Percentiles rank a stretch among this genome's conserved stretches.
Evolutionary conservation across 768 basidiomycete genomes (phyloP).

Genomic region (Russula olivacea): DNA sequence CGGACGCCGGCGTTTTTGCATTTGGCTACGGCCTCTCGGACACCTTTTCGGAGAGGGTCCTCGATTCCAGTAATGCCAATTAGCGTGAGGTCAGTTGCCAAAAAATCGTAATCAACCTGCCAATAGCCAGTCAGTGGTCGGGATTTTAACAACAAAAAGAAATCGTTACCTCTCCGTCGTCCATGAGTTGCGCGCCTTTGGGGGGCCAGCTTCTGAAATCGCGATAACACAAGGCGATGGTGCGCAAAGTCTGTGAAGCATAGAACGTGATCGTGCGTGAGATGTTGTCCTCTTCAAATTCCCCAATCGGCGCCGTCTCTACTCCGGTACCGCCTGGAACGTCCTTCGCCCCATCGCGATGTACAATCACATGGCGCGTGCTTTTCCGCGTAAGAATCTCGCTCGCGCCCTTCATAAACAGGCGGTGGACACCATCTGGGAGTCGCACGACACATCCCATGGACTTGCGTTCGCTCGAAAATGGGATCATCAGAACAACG

Average conservation of each 20-base stretch:
- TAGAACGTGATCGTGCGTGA: constrained; percentile 94
- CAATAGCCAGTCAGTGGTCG: neutral
- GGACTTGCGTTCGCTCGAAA: constrained; percentile 87
- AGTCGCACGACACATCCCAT: constrained; percentile 86
- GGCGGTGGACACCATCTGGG: constrained; percentile 49
- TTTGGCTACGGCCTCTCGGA: constrained; percentile 79
- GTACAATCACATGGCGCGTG: constrained; percentile 64
- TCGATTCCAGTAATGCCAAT: constrained; percentile 93
- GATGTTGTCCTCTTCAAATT: constrained; percentile 73
- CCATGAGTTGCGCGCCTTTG: constrained; percentile 34
- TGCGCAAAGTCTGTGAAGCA: constrained; percentile 91
- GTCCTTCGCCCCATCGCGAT: constrained; percentile 30
- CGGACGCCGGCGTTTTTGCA: constrained; percentile 86
- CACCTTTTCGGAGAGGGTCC: constrained; percentile 89
- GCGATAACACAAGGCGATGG: constrained; percentile 89
- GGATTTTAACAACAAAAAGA: neutral
- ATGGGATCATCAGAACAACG: constrained; percentile 85
- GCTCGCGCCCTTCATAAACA: constrained; percentile 89
- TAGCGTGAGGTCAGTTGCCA: constrained; percentile 71
- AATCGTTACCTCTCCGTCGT: constrained; percentile 49
- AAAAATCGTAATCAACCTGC: constrained; percentile 61
- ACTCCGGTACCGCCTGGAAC: constrained; percentile 34
- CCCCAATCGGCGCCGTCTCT: constrained; percentile 56
- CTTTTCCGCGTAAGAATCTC: constrained; percentile 86
- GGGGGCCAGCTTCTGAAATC: constrained; percentile 90